Conservation (phyloP, 140 eudicot species). For the Cichorium intybus region DNA sequence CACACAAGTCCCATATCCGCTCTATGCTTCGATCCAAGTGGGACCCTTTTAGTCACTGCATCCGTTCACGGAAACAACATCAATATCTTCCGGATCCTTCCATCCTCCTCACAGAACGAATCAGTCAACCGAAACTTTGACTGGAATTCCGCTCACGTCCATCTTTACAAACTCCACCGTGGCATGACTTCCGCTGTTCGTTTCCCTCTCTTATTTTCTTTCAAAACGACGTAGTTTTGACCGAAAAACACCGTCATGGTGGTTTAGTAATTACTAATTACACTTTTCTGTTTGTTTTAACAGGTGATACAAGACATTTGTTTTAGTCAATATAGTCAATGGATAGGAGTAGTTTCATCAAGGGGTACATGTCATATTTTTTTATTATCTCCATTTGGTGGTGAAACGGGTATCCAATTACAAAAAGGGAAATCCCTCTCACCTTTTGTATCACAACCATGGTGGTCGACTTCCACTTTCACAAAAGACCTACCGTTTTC, state of each 20-base stretch:
- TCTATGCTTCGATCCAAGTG: constrained; percentile 93
- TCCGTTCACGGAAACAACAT: constrained; percentile 86
- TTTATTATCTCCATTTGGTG: constrained; percentile 82
- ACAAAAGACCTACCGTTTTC: constrained; percentile 42
- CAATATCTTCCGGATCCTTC: constrained; percentile 79
- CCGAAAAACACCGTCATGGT: no score
- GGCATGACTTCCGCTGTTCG: constrained; percentile 88
- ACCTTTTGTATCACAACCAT: constrained; percentile 56
- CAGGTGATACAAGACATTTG: constrained; percentile 93
- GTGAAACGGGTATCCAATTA: constrained; percentile 65
- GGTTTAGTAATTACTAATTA: background rate
- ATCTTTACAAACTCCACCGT: constrained; percentile 90
- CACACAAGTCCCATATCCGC: constrained; percentile 87
- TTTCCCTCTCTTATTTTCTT: constrained; percentile 3
- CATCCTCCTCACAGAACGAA: constrained; percentile 50
- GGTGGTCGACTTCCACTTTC: constrained; percentile 87
- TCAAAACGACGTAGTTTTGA: background rate
- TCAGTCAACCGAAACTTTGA: constrained; percentile 49
- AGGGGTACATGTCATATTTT: constrained; percentile 88
- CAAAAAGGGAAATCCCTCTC: constrained; percentile 39
- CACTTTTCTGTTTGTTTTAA: constrained; percentile 13
- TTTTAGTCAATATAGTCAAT: constrained; percentile 81
- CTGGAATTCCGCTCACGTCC: constrained; percentile 77
- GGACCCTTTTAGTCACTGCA: constrained; percentile 92
- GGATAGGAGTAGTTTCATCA: constrained; percentile 84